phyloP scores from a whole-genome alignment of 1,139 yeast species.

The Scheffersomyces segobiensis region DNA sequence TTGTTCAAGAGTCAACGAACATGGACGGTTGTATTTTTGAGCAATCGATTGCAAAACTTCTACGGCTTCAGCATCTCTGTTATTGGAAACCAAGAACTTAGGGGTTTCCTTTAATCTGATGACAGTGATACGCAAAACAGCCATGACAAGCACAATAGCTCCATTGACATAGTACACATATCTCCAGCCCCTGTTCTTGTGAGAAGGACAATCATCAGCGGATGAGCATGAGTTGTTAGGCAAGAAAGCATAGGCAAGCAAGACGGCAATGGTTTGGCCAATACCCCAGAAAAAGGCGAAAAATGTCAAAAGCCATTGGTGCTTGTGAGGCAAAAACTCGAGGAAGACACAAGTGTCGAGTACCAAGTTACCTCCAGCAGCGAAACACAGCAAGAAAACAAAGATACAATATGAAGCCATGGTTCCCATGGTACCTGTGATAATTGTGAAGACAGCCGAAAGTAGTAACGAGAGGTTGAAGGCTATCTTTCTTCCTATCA shows the following conservation, averaged over 20 bases:
- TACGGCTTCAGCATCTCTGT: conserved; percentile 54
- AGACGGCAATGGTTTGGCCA: conserved; percentile 57
- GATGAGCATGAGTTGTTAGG: conserved; percentile 49
- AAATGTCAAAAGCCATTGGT: conserved; percentile 54
- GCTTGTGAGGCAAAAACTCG: conserved; percentile 55
- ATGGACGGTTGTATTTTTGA: conserved; percentile 39
- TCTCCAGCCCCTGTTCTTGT: conserved; percentile 60
- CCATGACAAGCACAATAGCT: conserved; percentile 51
- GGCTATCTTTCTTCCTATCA: conserved; percentile 57
- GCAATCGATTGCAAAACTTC: conserved; percentile 38
- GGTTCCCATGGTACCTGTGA: conserved; percentile 52
- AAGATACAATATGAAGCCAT: conserved; percentile 52
- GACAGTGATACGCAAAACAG: conserved; percentile 46
- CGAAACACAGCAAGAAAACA: conserved; percentile 45
- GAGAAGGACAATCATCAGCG: conserved; percentile 42
- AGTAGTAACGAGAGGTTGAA: conserved; percentile 54
- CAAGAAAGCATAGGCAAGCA: conserved; percentile 59
- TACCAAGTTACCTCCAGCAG: conserved; percentile 63
- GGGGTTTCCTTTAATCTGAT: conserved; percentile 57
- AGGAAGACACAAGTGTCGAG: conserved; percentile 61
- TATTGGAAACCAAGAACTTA: conserved; percentile 52
- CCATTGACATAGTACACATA: conserved; percentile 57
- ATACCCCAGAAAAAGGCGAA: conserved; percentile 66
- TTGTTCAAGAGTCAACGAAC: conserved; percentile 46
- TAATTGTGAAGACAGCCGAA: conserved; percentile 51